Conservation (phyloP, 345 rosid species). For the Clausena lansium region DNA sequence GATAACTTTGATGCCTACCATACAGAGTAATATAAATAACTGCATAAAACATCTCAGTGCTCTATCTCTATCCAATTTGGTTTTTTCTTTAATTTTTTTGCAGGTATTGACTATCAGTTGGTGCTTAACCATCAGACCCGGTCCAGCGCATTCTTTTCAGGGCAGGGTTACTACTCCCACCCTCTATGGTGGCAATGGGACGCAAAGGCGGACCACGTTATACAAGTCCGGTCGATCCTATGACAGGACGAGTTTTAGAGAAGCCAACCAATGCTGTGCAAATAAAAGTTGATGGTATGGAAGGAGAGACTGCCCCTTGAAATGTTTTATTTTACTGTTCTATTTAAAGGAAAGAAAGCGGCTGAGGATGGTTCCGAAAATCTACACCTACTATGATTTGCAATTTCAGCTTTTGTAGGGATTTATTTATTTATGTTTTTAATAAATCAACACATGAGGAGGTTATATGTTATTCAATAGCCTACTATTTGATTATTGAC, state of each 20-base stretch:
- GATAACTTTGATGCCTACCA: background rate
- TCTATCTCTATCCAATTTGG: background rate
- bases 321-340: background rate
- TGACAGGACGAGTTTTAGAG: conserved; percentile 16
- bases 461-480: background rate
- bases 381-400: background rate
- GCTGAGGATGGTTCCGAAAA: too few relatives aligned
- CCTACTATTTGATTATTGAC: background rate
- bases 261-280: background rate
- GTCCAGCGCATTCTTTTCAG: conserved; percentile 41
- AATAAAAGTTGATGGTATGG: background rate
- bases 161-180: conserved; percentile 89
- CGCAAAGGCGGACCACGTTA: conserved; percentile 72
- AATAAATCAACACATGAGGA: background rate
- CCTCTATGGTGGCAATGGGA: conserved; percentile 83
- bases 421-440: too few relatives aligned
- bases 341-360: background rate
- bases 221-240: conserved; percentile 30
- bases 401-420: background rate
- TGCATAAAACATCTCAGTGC: background rate
- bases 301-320: background rate
- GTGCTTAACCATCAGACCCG: conserved; percentile 64
- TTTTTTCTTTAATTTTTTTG: background rate
- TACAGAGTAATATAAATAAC: background rate
- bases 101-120: conserved; percentile 96